These are phyloP conservation scores for Allantophomopsis lycopodina DNA, from an alignment of 2,329 filamentous ascomycete species.

Conservation along the genomic window DNA sequence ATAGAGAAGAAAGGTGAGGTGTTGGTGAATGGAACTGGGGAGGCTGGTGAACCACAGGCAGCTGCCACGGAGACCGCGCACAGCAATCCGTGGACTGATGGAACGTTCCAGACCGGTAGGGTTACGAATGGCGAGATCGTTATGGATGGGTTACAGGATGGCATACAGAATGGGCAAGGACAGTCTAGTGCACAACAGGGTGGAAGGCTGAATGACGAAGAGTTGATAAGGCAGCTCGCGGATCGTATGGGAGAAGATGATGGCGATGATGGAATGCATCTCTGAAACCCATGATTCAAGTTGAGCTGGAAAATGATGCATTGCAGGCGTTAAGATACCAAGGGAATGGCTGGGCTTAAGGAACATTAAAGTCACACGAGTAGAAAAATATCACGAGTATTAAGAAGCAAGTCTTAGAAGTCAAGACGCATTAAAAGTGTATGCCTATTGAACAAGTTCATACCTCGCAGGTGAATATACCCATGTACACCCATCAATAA, in stretches of 20 bases:
- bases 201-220: constrained; percentile 41
- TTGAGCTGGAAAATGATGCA: not conserved
- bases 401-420: too few species aligned
- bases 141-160: constrained; percentile 20
- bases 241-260: constrained; percentile 33
- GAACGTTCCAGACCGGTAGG: constrained; percentile 46
- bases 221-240: constrained; percentile 40
- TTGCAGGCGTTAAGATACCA: constrained; percentile 1
- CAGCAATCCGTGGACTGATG: too few species aligned
- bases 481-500: too few species aligned
- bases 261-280: constrained; percentile 43
- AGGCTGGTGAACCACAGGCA: not conserved
- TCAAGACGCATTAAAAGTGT: too few species aligned
- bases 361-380: too few species aligned
- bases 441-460: too few species aligned
- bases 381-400: too few species aligned
- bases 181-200: constrained; percentile 15
- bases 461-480: too few species aligned
- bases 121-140: constrained; percentile 35
- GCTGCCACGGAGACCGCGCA: not conserved
- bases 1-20: constrained; percentile 3
- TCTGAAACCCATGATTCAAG: constrained; percentile 24
- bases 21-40: constrained; percentile 11
- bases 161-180: constrained; percentile 2
- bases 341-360: not conserved